Percentiles rank a stretch among this genome's conserved stretches.
phyloP scores from a whole-genome alignment of 768 basidiomycete species.

The Phanerochaete sordida region DNA sequence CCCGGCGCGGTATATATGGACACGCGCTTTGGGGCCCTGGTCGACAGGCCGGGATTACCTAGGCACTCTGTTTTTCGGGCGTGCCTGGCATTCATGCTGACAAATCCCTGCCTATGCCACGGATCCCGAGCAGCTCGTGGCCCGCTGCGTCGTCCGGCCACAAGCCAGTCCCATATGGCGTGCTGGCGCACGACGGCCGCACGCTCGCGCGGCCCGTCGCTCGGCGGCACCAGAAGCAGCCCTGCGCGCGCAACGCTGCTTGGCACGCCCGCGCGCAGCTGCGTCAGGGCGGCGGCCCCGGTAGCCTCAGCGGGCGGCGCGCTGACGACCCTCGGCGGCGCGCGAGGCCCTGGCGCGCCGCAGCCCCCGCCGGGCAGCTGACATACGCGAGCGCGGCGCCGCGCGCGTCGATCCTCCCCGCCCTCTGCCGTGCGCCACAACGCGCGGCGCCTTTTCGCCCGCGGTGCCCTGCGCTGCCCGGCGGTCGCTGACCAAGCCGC shows the following conservation, averaged over 20 bases:
- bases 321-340: too few relatives aligned
- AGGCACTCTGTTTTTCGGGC: not conserved
- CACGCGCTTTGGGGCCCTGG: not conserved
- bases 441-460: not conserved
- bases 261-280: too few relatives aligned
- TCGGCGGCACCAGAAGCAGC: not conserved
- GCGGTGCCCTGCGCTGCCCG: not conserved
- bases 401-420: too few relatives aligned
- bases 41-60: not conserved
- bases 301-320: too few relatives aligned
- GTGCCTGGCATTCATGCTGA: constrained; percentile 4
- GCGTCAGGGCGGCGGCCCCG: too few relatives aligned
- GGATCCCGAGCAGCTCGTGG: not conserved
- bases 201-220: not conserved
- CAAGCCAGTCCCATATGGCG: too few relatives aligned
- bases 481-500: not conserved
- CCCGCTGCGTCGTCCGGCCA: not conserved
- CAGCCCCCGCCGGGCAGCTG: too few relatives aligned
- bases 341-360: too few relatives aligned
- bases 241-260: too few relatives aligned
- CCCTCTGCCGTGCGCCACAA: not conserved
- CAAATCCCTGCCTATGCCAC: not conserved
- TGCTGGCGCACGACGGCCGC: not conserved
- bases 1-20: not conserved
- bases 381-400: too few relatives aligned